Percentiles rank a stretch among this genome's conserved stretches.
Evolutionary conservation across 2,329 filamentous ascomycete genomes (phyloP).

Genomic region (Gaeumannomyces sp.): DNA sequence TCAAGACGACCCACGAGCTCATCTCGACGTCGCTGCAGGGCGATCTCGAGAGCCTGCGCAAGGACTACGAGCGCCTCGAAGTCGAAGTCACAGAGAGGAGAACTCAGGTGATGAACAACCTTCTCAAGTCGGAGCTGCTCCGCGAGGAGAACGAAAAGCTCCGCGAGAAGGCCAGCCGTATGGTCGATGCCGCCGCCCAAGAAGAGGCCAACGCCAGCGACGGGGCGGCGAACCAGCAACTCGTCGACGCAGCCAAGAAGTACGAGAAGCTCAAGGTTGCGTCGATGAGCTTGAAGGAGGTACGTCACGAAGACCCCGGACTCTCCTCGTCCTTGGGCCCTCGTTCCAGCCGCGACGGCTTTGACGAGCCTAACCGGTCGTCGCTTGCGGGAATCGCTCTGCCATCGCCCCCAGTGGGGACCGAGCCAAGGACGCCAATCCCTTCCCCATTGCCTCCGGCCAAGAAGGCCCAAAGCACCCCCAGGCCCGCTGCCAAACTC

Average conservation of each 20-base stretch:
- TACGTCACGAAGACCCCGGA: slow-evolving; percentile 19
- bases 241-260: slow-evolving; percentile 35
- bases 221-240: slow-evolving; percentile 33
- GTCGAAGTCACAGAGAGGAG: slow-evolving; percentile 52
- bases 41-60: slow-evolving; percentile 51
- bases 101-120: slow-evolving; percentile 49
- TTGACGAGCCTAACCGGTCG: neutral
- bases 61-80: slow-evolving; percentile 40
- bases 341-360: neutral
- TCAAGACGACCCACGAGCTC: slow-evolving; percentile 54
- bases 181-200: slow-evolving; percentile 26
- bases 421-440: neutral
- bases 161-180: slow-evolving; percentile 37
- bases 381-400: neutral
- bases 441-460: no score
- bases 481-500: neutral
- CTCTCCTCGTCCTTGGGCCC: neutral
- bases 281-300: slow-evolving; percentile 52
- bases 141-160: slow-evolving; percentile 37
- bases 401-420: neutral
- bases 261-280: slow-evolving; percentile 51
- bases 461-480: neutral
- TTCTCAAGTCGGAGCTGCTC: slow-evolving; percentile 45
- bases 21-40: slow-evolving; percentile 51
- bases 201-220: slow-evolving; percentile 20